Evolutionary conservation across 2,329 filamentous ascomycete species (phyloP).

Genomic region (Dothidotthia symphoricarpi): DNA sequence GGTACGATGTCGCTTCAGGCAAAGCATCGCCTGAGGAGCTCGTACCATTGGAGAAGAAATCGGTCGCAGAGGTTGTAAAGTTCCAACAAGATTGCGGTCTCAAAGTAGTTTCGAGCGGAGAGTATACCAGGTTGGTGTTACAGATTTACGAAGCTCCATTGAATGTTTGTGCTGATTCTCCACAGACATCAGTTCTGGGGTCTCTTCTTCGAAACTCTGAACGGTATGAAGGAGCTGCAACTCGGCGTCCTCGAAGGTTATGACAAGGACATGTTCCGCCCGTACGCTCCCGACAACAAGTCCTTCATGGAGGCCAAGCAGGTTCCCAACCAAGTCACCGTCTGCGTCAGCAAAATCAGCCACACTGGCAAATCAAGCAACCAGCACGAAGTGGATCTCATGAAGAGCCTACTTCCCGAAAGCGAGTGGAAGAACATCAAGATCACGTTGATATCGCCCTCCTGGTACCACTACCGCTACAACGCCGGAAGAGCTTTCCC

Average conservation of each 20-base stretch:
- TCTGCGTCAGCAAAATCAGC: conserved; percentile 59
- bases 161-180: conserved; percentile 10
- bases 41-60: conserved; percentile 60
- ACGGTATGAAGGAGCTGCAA: conserved; percentile 55
- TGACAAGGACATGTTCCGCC: conserved; percentile 55
- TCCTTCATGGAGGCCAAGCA: conserved; percentile 60
- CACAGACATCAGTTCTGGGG: conserved; percentile 56
- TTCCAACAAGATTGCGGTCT: conserved; percentile 64
- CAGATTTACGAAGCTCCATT: not conserved
- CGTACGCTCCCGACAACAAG: conserved; percentile 61
- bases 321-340: conserved; percentile 54
- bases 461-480: conserved; percentile 68
- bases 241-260: conserved; percentile 46
- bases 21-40: conserved; percentile 52
- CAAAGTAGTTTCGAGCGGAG: conserved; percentile 65
- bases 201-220: conserved; percentile 55
- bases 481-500: conserved; percentile 52
- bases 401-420: conserved; percentile 59
- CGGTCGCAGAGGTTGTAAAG: conserved; percentile 64
- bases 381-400: conserved; percentile 58
- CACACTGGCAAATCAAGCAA: conserved; percentile 57
- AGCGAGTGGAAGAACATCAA: conserved; percentile 65
- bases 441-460: conserved; percentile 65
- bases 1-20: conserved; percentile 53
- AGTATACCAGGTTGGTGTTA: conserved; percentile 52